Conservation (phyloP, 495 filamentous ascomycete species). For the Barbatosphaeria neglecta region DNA sequence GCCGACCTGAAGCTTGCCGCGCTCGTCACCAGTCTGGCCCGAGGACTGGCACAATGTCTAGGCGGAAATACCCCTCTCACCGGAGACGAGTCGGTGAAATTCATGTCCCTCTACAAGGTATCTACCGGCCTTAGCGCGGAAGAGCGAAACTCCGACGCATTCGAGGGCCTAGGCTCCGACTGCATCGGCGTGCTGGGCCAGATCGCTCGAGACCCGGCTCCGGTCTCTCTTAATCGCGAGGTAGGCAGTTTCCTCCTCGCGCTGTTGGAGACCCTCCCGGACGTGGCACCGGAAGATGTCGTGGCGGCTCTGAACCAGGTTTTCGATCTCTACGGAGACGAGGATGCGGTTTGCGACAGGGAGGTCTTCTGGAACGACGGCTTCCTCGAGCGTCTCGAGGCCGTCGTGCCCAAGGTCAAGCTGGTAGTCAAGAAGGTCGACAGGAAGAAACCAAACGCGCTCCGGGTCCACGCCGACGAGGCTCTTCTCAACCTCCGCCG, state of each 20-base stretch:
- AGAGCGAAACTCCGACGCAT: constrained; percentile 26
- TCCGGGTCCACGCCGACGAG: constrained; percentile 45
- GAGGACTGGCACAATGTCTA: constrained; percentile 44
- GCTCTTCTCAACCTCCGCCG: constrained; percentile 41
- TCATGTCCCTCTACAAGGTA: constrained; percentile 49
- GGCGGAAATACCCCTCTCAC: constrained; percentile 32
- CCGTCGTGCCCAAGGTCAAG: constrained; percentile 35
- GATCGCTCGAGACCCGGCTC: constrained; percentile 36
- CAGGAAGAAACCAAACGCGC: constrained; percentile 38
- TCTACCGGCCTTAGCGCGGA: constrained; percentile 22
- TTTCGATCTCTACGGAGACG: constrained; percentile 52
- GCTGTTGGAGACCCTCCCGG: constrained; percentile 28
- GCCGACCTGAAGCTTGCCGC: constrained; percentile 48
- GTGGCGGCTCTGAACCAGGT: constrained; percentile 50
- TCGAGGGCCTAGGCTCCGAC: constrained; percentile 44
- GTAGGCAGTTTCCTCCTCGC: constrained; percentile 50
- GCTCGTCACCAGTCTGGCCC: constrained; percentile 45
- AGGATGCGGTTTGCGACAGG: constrained; percentile 37
- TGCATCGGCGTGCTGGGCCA: constrained; percentile 50
- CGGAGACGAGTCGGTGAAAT: constrained; percentile 40
- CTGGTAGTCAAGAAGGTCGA: constrained; percentile 43
- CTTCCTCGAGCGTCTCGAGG: constrained; percentile 47
- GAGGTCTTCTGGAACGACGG: constrained; percentile 49
- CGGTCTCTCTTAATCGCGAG: constrained; percentile 36
- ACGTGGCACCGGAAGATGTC: constrained; percentile 35